Evolutionary conservation across 495 filamentous ascomycete species (phyloP), one percentile per base, ranked within the genome.

Genomic region (Apodospora peruviana): DNA sequence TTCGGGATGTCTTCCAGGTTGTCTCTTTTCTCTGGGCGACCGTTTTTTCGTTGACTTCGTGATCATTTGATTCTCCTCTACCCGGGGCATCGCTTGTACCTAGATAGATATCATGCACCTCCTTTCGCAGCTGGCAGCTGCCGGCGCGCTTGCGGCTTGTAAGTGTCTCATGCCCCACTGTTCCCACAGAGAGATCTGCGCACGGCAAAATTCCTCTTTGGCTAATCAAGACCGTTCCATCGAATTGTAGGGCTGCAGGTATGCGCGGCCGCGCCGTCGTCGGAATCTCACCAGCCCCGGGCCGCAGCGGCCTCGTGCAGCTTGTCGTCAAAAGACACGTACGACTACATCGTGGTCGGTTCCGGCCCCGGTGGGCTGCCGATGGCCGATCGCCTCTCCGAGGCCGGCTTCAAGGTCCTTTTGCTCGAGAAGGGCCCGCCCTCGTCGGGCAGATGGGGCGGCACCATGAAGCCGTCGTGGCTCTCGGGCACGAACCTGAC

Each of bases 311-410:
- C 27, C 27, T 32, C 27, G 27, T 32, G 27, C 27, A 32, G 14
- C 27, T 14, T 32, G 27, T 32, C 27, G 7, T 7, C 7, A 7
- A 32, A 32, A 14, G 27, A 32, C 16, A 69, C 70, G 2, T 87
- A 77, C 48, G 84, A 88, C 61, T 88, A 87, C 65, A 78, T 86
- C 45, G 71, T 86, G 22, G 74, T 85, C 47, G 84, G 83, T 24
- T 77, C 67, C 42, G 84, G 84, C 43, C 79, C 83, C 18, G 83
- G 75, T 38, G 84, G 84, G 29, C 77, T 86, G 36, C 80, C 82
- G 36, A 60, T 82, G 20, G 83, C 84, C 9, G 82, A 85, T 50
- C 79, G 71, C 56, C 72, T 87, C 17, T 80, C 78, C 36, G 75
- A 82, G 56, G 53, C 78, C 27, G 84, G 84, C 34, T 75, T 83